Evolutionary conservation across 106 monocot species (phyloP).

Genomic region (Triglochin maritima): DNA sequence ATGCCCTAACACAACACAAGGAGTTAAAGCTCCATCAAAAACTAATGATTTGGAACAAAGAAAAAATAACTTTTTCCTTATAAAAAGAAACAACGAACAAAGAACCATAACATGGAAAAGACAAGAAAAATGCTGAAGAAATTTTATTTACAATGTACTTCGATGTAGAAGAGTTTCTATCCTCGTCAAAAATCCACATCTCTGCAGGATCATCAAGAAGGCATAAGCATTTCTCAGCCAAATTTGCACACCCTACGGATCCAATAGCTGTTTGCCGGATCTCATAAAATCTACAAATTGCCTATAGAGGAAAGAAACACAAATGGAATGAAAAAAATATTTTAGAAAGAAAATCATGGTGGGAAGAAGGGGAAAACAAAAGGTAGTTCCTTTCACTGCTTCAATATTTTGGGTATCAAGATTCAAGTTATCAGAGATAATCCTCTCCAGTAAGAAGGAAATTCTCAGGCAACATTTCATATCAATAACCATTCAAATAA

Average conservation of each 20-base stretch:
- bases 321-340: background rate
- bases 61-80: background rate
- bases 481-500: no score
- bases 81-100: background rate
- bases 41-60: background rate
- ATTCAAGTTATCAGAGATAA: no score
- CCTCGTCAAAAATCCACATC: conserved; percentile 56
- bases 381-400: no score
- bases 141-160: conserved; percentile 79
- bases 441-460: no score
- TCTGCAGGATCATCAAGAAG: conserved; percentile 68
- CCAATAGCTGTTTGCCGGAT: conserved; percentile 43
- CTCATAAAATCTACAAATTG: conserved; percentile 64
- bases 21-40: background rate
- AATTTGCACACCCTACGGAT: conserved; percentile 20
- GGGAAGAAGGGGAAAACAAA: no score
- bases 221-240: conserved; percentile 56
- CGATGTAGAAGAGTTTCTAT: conserved; percentile 41
- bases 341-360: background rate
- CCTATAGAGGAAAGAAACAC: conserved; percentile 20
- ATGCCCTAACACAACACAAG: no score
- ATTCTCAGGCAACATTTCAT: no score
- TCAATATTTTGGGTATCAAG: no score
- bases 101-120: background rate
- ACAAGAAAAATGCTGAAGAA: conserved; percentile 2